Evolutionary conservation across 352 stramenopile species (phyloP), one percentile per base, ranked within the genome.

Genomic region (Peronospora belbahrii): DNA sequence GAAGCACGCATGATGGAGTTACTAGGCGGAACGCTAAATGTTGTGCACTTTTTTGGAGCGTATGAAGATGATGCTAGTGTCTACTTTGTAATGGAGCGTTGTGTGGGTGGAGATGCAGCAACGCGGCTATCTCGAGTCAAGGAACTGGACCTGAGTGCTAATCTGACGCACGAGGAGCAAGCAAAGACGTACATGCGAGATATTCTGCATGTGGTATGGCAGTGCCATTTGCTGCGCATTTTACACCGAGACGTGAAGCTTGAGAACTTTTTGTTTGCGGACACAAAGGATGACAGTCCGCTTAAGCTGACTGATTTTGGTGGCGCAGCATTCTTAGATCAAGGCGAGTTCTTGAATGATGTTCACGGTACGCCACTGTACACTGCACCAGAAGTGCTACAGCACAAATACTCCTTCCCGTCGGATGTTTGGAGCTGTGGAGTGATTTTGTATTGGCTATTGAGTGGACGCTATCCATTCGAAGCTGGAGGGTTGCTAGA

Each of bases 281-380:
- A 87, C 43, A 34, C 32, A 2, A 65, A 70, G 14, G 60, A 78
- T 6, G 63, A 66, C 15, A 86, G 74, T 34, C 74, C 76, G 10
- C 65, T 89, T 35, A 89, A 89, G 46, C 55, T 89, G 17, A 89
- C 74, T 8, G 77, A 89, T 56, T 89, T 89, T 55, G 77, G 77
- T 27, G 74, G 77, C 32, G 74, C 77, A 10, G 60, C 68, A 6
- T 89, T 87, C 39, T 36, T 88, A 9, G 40, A 56, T 10, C 58
- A 77, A 13, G 50, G 42, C 9, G 56, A 78, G 13, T 39, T 59
- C 34, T 48, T 85, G 31, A 54, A 65, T 13, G 62, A 79, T 15
- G 52, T 89, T 10, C 67, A 74, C 3, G 77, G 77, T 10, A 89
- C 77, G 23, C 77, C 77, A 14, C 31, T 89, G 28, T 89, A 87